A percentile compares a stretch with the other conserved stretches of the same genome.
Evolutionary conservation across 2,329 filamentous ascomycete species (phyloP).

Genomic region (Albophoma yamanashiensis): DNA sequence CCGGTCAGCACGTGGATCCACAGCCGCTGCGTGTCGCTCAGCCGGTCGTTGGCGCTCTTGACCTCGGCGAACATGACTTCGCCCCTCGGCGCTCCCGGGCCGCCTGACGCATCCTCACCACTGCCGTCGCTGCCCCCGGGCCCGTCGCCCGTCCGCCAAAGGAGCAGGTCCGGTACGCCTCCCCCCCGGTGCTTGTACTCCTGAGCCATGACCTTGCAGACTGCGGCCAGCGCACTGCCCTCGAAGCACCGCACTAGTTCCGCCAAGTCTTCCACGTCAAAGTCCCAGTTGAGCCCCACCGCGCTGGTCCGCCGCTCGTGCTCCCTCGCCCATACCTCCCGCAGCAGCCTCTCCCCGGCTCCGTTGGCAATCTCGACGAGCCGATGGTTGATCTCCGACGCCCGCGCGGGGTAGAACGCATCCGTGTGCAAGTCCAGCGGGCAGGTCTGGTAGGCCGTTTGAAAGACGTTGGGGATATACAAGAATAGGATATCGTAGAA

Average conservation of each 20-base stretch:
- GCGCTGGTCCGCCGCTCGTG: slow-evolving; percentile 66
- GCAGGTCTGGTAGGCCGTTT: slow-evolving; percentile 89
- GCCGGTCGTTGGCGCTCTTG: slow-evolving; percentile 78
- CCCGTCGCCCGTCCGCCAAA: slow-evolving; percentile 52
- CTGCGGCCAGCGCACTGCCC: slow-evolving; percentile 66
- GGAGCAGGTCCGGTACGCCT: slow-evolving; percentile 83
- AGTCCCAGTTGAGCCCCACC: slow-evolving; percentile 89
- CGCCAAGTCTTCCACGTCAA: slow-evolving; percentile 63
- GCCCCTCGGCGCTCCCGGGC: slow-evolving; percentile 26
- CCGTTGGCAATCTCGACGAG: slow-evolving; percentile 84
- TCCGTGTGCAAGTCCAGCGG: slow-evolving; percentile 90
- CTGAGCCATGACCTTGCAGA: slow-evolving; percentile 92
- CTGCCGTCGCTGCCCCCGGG: neutral
- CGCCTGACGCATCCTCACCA: slow-evolving; percentile 4
- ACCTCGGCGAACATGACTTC: slow-evolving; percentile 72
- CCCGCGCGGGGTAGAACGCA: slow-evolving; percentile 76
- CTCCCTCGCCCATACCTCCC: slow-evolving; percentile 57
- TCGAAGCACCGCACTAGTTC: slow-evolving; percentile 73
- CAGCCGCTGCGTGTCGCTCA: slow-evolving; percentile 91
- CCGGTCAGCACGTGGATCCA: slow-evolving; percentile 92
- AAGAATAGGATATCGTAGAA: slow-evolving; percentile 91
- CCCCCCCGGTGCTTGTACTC: slow-evolving; percentile 82
- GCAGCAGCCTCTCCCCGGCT: slow-evolving; percentile 55
- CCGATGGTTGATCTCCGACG: slow-evolving; percentile 79
- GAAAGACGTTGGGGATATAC: slow-evolving; percentile 93